Evolutionary conservation across 23 red algal species (phyloP).

Genomic region (Gracilaria caudata): DNA sequence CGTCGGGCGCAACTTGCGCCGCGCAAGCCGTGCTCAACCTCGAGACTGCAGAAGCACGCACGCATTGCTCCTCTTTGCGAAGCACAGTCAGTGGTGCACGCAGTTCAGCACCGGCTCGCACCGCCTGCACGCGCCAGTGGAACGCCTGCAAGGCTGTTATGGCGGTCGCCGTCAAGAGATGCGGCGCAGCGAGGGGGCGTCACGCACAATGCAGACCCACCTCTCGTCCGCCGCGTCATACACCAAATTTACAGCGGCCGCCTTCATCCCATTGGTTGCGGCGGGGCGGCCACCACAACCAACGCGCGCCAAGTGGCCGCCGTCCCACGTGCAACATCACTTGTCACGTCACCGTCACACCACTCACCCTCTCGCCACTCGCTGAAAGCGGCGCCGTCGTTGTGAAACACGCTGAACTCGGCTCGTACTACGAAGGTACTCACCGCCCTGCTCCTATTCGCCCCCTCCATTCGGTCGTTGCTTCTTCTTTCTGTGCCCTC

Average conservation of each 20-base stretch:
- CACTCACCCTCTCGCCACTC: not conserved
- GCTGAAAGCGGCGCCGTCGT: not conserved
- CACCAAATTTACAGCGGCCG: not conserved
- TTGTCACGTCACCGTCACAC: not conserved
- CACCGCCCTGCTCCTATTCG: not conserved
- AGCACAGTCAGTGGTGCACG: too few relatives aligned
- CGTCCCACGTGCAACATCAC: not conserved
- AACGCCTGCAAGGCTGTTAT: too few relatives aligned
- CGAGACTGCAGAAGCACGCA: too few relatives aligned
- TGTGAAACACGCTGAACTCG: not conserved
- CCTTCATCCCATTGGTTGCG: not conserved
- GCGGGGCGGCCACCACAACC: not conserved
- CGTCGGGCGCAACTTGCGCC: too few relatives aligned
- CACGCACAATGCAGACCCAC: not conserved
- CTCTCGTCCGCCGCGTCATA: not conserved
- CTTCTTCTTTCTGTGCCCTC: not conserved
- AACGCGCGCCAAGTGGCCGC: not conserved
- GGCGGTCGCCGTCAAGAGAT: not conserved
- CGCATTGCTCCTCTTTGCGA: too few relatives aligned
- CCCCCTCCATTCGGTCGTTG: not conserved
- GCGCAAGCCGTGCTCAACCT: too few relatives aligned
- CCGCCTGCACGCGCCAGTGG: too few relatives aligned
- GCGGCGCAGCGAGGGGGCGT: constrained; percentile 1
- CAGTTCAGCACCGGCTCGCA: too few relatives aligned
- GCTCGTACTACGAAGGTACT: too few relatives aligned